phyloP scores from a whole-genome alignment of 768 basidiomycete species.

The Macrolepiota albuminosa region DNA sequence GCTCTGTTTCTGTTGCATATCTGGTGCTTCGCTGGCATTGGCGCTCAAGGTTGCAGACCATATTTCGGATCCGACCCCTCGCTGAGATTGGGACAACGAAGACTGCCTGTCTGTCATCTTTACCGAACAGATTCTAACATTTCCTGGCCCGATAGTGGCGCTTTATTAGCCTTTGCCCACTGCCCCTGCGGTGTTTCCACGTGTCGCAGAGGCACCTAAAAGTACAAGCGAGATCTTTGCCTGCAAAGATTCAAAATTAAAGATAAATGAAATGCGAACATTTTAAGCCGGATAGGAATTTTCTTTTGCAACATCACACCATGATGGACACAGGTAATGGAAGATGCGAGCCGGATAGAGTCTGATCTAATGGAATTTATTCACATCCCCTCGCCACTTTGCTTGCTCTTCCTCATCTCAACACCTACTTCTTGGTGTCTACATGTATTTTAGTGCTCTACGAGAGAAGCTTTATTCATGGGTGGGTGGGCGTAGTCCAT shows the following conservation, averaged over 20 bases:
- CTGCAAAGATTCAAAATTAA: not conserved
- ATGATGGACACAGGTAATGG: too few relatives aligned
- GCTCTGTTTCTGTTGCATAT: not conserved
- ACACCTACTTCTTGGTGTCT: not conserved
- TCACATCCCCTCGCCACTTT: not conserved
- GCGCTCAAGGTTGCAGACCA: not conserved
- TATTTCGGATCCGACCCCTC: not conserved
- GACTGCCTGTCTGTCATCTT: not conserved
- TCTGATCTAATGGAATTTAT: not conserved
- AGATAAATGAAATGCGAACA: not conserved
- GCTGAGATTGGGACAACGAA: not conserved
- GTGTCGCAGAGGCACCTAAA: not conserved
- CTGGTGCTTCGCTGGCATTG: not conserved
- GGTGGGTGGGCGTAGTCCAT: too few relatives aligned
- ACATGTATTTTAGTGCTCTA: not conserved
- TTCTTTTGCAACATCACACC: not conserved
- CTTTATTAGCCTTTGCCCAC: not conserved
- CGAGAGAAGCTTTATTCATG: not conserved
- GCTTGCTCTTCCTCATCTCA: not conserved
- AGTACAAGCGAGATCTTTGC: too few relatives aligned
- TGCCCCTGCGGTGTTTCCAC: not conserved
- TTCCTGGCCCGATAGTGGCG: not conserved
- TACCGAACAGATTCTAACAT: not conserved
- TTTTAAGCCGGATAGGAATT: not conserved
- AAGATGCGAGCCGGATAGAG: too few relatives aligned